Percentiles rank a stretch among this genome's conserved stretches.
These are phyloP conservation scores for Yamadazyma olivae DNA, from an alignment of 805 yeast species.

Conservation along the genomic window DNA sequence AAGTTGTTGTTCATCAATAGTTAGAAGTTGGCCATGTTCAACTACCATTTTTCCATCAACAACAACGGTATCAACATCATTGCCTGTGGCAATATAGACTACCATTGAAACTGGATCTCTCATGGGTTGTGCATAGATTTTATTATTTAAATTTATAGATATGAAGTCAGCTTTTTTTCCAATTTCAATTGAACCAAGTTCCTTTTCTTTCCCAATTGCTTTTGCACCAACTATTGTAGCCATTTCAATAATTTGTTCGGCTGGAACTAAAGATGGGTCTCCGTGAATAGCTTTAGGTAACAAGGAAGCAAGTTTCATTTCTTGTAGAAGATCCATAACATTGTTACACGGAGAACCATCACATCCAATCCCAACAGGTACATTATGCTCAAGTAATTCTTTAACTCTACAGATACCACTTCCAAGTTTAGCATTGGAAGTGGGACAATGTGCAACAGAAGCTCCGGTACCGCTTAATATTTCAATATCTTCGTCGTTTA, in stretches of 20 bases:
- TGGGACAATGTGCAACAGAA: conserved; percentile 11
- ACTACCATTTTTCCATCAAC: conserved; percentile 6
- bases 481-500: conserved; percentile 6
- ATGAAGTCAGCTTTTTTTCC: conserved; percentile 21
- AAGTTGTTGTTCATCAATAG: conserved; percentile 5
- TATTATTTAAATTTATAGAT: conserved; percentile 15
- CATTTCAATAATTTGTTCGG: conserved; percentile 15
- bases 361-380: conserved; percentile 18
- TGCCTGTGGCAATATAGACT: conserved; percentile 19
- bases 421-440: conserved; percentile 18
- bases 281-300: conserved; percentile 19
- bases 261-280: conserved; percentile 12
- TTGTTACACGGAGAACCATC: conserved; percentile 20
- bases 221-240: conserved; percentile 19
- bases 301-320: conserved; percentile 18
- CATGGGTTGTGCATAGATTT: conserved; percentile 19
- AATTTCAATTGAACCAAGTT: conserved; percentile 17
- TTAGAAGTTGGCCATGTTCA: conserved; percentile 2
- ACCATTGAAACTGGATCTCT: conserved; percentile 21
- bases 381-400: conserved; percentile 12
- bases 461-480: conserved; percentile 4
- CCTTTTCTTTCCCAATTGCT: conserved; percentile 17
- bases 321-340: conserved; percentile 18
- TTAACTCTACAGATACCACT: conserved; percentile 17
- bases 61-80: conserved; percentile 14